These are phyloP conservation scores for Candida cerambycidarum DNA, from an alignment of 805 yeast genomes.

Conservation along the genomic window DNA sequence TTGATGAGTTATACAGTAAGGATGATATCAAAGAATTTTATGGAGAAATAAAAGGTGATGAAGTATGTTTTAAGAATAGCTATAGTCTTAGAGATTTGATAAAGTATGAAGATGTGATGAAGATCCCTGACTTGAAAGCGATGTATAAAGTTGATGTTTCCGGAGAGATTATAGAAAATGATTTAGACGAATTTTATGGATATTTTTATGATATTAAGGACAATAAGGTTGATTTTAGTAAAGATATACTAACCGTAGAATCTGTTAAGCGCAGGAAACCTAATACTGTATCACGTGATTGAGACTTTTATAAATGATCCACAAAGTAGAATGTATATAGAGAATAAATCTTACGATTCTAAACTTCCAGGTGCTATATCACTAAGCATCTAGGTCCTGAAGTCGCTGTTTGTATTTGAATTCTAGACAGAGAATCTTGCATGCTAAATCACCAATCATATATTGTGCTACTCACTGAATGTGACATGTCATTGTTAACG, in stretches of 20 bases:
- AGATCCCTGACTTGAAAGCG: constrained; percentile 14
- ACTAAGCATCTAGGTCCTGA: no score
- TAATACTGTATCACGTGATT: no score
- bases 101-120: constrained; percentile 8
- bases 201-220: constrained; percentile 27
- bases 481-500: no score
- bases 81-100: constrained; percentile 22
- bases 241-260: constrained; percentile 15
- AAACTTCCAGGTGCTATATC: no score
- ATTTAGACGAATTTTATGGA: constrained; percentile 21
- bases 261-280: constrained; percentile 5
- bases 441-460: no score
- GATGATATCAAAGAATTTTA: constrained; percentile 52
- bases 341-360: no score
- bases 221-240: constrained; percentile 23
- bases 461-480: no score
- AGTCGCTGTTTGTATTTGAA: no score
- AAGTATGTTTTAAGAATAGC: constrained; percentile 28
- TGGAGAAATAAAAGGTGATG: constrained; percentile 25
- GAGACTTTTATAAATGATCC: no score
- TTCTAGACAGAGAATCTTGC: no score
- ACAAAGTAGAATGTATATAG: no score
- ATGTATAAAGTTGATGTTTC: constrained; percentile 3
- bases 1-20: constrained; percentile 50
- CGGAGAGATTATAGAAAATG: constrained; percentile 19